These are phyloP conservation scores for Pezicula radicicola DNA, from an alignment of 2,329 filamentous ascomycete genomes.

Conservation along the genomic window DNA sequence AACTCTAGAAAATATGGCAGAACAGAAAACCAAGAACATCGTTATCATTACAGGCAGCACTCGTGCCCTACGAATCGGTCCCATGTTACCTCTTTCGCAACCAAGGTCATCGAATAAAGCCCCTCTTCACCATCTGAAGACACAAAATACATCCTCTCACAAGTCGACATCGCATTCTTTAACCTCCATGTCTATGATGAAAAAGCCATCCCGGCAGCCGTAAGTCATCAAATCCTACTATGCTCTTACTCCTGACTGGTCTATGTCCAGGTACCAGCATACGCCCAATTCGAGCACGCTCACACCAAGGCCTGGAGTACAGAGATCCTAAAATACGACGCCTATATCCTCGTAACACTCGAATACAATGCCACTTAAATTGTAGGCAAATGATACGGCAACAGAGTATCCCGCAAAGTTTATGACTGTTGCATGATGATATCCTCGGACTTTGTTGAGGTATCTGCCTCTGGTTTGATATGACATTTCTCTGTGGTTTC, in stretches of 20 bases:
- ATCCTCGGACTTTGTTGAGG: neutral
- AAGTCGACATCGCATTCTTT: constrained; percentile 35
- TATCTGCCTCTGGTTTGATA: neutral
- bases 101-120: constrained; percentile 1
- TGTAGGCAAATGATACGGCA: too few relatives aligned
- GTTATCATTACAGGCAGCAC: constrained; percentile 13
- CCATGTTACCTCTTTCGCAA: constrained; percentile 8
- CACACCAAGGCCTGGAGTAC: constrained; percentile 33
- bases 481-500: neutral
- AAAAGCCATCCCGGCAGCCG: constrained; percentile 33
- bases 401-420: too few relatives aligned
- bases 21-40: constrained; percentile 7
- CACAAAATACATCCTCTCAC: constrained; percentile 18
- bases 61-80: constrained; percentile 10
- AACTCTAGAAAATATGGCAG: neutral
- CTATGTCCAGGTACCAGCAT: too few relatives aligned
- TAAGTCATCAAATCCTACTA: constrained; percentile 11
- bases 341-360: constrained; percentile 45
- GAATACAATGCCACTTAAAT: constrained; percentile 44
- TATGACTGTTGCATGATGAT: constrained; percentile 3
- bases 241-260: too few relatives aligned
- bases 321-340: constrained; percentile 39
- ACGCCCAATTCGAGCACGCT: too few relatives aligned
- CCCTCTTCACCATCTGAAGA: constrained; percentile 17
- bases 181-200: constrained; percentile 45